A percentile compares a stretch with the other conserved stretches of the same genome.
Evolutionary conservation across 768 basidiomycete genomes (phyloP).

Genomic region (Boletus subparvulus): DNA sequence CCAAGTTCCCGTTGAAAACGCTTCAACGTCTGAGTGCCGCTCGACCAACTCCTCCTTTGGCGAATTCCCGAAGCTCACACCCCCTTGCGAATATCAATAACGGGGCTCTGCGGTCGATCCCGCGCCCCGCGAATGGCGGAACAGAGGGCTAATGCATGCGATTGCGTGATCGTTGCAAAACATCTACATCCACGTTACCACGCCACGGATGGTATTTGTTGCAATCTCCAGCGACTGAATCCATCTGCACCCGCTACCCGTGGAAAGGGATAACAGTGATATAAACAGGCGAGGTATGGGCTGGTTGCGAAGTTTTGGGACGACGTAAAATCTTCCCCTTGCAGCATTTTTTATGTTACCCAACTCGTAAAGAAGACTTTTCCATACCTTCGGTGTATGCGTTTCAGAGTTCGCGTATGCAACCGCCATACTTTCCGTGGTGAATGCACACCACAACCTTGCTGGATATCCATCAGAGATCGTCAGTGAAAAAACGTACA

Average conservation of each 20-base stretch:
- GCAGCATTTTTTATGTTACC: background rate
- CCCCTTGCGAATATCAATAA: slow-evolving; percentile 37
- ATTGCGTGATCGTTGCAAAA: background rate
- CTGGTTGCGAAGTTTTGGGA: slow-evolving; percentile 11
- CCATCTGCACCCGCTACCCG: slow-evolving; percentile 7
- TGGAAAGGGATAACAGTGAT: slow-evolving; percentile 54
- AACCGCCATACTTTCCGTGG: slow-evolving; percentile 79
- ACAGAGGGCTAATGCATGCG: slow-evolving; percentile 12
- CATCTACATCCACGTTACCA: background rate
- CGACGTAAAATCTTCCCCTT: slow-evolving; percentile 39
- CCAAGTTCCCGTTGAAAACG: slow-evolving; percentile 93
- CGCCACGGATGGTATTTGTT: background rate
- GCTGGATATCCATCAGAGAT: slow-evolving; percentile 36
- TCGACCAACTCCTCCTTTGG: slow-evolving; percentile 40
- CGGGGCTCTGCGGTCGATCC: slow-evolving; percentile 23
- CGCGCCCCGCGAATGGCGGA: slow-evolving; percentile 19
- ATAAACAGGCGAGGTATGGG: slow-evolving; percentile 44
- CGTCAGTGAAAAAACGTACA: background rate
- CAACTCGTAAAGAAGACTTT: background rate
- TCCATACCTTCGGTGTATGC: slow-evolving; percentile 56
- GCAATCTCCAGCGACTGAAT: background rate
- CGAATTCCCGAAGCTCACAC: slow-evolving; percentile 29
- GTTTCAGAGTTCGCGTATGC: slow-evolving; percentile 59
- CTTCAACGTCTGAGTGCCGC: slow-evolving; percentile 76
- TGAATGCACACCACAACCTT: slow-evolving; percentile 82